Evolutionary conservation across 495 filamentous ascomycete species (phyloP), one percentile per base, ranked within the genome.

Genomic region (Aspergillus incahuasiensis): DNA sequence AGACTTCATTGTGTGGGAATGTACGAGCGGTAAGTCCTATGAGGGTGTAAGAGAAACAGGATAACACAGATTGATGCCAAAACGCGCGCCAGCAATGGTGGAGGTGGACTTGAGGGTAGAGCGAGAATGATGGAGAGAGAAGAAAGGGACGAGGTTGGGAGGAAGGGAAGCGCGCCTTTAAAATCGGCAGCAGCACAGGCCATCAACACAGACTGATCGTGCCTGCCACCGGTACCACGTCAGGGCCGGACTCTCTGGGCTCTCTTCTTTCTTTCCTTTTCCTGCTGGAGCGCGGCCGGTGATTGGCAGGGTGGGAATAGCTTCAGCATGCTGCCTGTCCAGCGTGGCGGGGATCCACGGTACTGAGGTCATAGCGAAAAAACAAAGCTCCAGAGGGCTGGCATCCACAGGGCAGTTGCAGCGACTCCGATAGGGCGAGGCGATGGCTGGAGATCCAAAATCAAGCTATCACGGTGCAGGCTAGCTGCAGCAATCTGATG

Each of bases 1-100:
- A 43, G 67, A 61, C 74, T 75, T 77, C 74, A 77, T 77, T 53
- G 55, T 73, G 66, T n/a, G 45, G 21, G 48, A 28, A 28, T 49
- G 44, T 21, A 46, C 25, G 35, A 44, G 5, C 25, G 18, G 40
- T 32, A 45, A 32, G 38, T 15, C 35, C 8, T 24, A 47, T 39
- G 48, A 41, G 34, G 35, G 21, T 24, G 41, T 49, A 34, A 47
- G 25, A 48, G 21, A 52, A 46, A n/a, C 48, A 19, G 35, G 19
- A 42, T 19, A 40, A 50, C 19, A 16, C 49, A 16, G 46, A 13
- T 25, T 30, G 48, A 44, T 21, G 32, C 21, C 42, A n/a, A 32
- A 46, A 41, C 20, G 49, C 28, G 51, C 54, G 28, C 24, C 30
- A 35, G 32, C 32, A 12, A 35, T 15, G 32, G 12, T 35, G 12